Evolutionary conservation across 805 yeast genomes (phyloP), one percentile per base, ranked within the genome.

Genomic region (Saturnispora dispora): DNA sequence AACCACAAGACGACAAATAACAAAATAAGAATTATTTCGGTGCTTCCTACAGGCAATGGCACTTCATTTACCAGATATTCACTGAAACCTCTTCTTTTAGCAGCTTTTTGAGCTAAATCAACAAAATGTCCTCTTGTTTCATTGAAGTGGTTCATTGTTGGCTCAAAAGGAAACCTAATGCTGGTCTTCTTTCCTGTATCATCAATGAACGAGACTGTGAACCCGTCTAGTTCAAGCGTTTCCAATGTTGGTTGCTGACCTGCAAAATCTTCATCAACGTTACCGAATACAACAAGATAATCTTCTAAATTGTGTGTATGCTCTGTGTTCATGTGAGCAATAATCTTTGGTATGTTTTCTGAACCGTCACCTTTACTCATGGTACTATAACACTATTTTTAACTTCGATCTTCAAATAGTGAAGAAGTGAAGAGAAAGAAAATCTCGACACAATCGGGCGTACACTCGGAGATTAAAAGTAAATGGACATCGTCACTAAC

Each of bases 291-390:
- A 15, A 70, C 80, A 22, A 88, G 69, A 62, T 81, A 86, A 67
- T 89, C 96, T 58, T 76, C 78, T 32, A 89, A 70, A 10, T 91
- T 79, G 61, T 84, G 70, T 51, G 70, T 74, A 66, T 88, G 96
- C 70, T 81, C 86, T 55, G 73, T 73, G 72, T 88, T 88, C 95
- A 88, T 86, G 64, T 87, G 93, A 25, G 74, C 63, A n/a, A 82
- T 67, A 47, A 88, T 85, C 61, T 86, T 69, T 17, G 61, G 33
- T 18, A 46, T 36, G 4, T 52, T 2, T 22, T 33, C 45, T 15
- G 23, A 17, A 13, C 35, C 44, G 17, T 45, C 33, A 6, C 33
- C 45, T 5, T 25, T 25, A n/a, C 22, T 10, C 30, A 36, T 27
- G 11, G 1, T 30, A 22, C 22, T 20, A 10, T 17, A 6, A 5